Base-by-base conservation (phyloP, 352 stramenopile species). In the Achlya hypogyna region DNA sequence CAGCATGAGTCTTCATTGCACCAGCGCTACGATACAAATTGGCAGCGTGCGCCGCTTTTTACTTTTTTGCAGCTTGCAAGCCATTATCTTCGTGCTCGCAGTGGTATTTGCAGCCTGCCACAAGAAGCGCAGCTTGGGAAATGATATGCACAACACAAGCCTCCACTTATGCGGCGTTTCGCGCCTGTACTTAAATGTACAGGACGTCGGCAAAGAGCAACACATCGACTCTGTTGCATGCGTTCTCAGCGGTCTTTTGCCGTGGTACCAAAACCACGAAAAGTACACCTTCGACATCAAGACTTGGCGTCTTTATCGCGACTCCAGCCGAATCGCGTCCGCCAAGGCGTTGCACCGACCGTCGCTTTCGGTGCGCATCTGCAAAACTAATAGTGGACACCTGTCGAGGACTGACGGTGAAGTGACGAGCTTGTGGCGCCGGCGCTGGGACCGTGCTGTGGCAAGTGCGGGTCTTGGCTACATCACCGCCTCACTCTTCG, bases 221-320 rank as follows among this genome's bases (percentile, higher is more conserved):
- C n/a, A n/a, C n/a, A 45, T 45, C 12, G n/a, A 10, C 14, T 45
- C n/a, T 10, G 12, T 18, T 45, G n/a, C 38, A n/a, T 45, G 12
- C 4, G n/a, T 45, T 3, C n/a, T 18, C 12, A 18, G 38, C 38
- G n/a, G 14, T 10, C 38, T 45, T 3, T n/a, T 18, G 38, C n/a
- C 12, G 38, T n/a, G 12, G 38, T 18, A n/a, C 2, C 38, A 18
- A 22, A 52, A 32, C 12, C 22, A 65, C 5, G 12, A 38, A 23
- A 53, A 52, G 16, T 8, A 20, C 22, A n/a, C n/a, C n/a, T 65
- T 65, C 16, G 58, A 65, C 18, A 27, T 65, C 23, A 65, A 65
- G 35, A 18, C 35, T 12, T 65, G 58, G 58, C 18, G 51, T 23
- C 10, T 63, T 14, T 16, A 34, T 27, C 18, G 22, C 14, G 6